Evolutionary conservation across 2,329 filamentous ascomycete genomes (phyloP).

Genomic region (Microcera coccophila): DNA sequence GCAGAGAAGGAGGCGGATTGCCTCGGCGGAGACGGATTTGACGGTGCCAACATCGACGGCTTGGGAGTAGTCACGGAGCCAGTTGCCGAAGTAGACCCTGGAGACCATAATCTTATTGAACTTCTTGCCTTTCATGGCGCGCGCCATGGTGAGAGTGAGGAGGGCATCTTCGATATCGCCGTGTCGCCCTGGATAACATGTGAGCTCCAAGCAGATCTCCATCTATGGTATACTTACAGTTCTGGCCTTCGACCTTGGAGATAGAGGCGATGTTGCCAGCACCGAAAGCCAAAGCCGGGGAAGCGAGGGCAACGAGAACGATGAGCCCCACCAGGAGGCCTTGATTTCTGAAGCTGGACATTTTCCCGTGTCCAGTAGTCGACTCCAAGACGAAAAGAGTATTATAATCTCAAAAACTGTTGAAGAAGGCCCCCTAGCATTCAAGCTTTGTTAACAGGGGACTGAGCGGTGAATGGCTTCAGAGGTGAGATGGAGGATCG

Average conservation of each 20-base stretch:
- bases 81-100: conserved; percentile 93
- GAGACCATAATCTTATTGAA: conserved; percentile 86
- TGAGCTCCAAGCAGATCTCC: neutral
- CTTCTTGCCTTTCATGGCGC: conserved; percentile 59
- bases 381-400: conserved; percentile 11
- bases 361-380: conserved; percentile 29
- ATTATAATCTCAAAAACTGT: conserved; percentile 8
- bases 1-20: conserved; percentile 84
- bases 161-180: conserved; percentile 92
- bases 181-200: conserved; percentile 60
- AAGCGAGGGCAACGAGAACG: conserved; percentile 63
- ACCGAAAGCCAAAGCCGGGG: conserved; percentile 72
- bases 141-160: conserved; percentile 62
- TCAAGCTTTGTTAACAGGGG: conserved; percentile 18
- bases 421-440: conserved; percentile 14
- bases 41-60: conserved; percentile 90
- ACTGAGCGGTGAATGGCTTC: conserved; percentile 1
- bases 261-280: conserved; percentile 84
- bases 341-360: conserved; percentile 48
- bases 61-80: conserved; percentile 90
- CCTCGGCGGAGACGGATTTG: conserved; percentile 85
- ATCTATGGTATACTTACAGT: conserved; percentile 52
- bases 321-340: conserved; percentile 53
- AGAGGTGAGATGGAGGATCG: conserved; percentile 7
- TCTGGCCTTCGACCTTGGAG: conserved; percentile 76